phyloP scores from a whole-genome alignment of 306 rosid genomes.

The Vigna angularis region DNA sequence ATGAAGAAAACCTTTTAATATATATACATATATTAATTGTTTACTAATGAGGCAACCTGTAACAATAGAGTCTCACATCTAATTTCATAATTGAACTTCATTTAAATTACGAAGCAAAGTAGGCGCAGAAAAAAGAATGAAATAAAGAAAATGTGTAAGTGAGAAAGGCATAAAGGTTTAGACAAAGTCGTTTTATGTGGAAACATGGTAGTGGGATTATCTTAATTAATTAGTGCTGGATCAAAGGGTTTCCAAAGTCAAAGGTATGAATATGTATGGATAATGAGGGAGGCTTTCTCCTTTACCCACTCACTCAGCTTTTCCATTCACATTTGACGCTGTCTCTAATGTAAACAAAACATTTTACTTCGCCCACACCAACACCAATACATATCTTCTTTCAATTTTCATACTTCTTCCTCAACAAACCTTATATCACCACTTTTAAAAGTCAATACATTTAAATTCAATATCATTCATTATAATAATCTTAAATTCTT shows the following conservation, averaged over 20 bases:
- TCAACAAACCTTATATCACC: too few species aligned
- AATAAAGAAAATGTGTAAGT: background rate
- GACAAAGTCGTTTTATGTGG: background rate
- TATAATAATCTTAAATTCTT: too few species aligned
- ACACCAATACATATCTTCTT: background rate
- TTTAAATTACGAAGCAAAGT: background rate
- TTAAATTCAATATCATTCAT: too few species aligned
- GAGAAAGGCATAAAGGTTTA: background rate
- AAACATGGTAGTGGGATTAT: slow-evolving; percentile 11
- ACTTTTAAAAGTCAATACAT: too few species aligned
- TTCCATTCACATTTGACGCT: background rate
- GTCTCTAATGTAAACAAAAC: background rate
- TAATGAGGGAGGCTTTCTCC: background rate
- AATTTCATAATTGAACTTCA: background rate
- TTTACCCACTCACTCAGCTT: background rate
- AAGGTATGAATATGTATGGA: background rate
- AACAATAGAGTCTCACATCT: too few species aligned
- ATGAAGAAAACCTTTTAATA: too few species aligned
- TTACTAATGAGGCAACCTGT: too few species aligned
- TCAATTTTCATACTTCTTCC: background rate
- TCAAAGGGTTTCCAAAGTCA: background rate
- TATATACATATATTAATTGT: too few species aligned
- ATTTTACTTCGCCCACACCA: background rate
- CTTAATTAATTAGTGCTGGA: background rate
- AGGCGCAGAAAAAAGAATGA: background rate